Conservation (phyloP, 805 yeast species). For the Komagataella ulmi region DNA sequence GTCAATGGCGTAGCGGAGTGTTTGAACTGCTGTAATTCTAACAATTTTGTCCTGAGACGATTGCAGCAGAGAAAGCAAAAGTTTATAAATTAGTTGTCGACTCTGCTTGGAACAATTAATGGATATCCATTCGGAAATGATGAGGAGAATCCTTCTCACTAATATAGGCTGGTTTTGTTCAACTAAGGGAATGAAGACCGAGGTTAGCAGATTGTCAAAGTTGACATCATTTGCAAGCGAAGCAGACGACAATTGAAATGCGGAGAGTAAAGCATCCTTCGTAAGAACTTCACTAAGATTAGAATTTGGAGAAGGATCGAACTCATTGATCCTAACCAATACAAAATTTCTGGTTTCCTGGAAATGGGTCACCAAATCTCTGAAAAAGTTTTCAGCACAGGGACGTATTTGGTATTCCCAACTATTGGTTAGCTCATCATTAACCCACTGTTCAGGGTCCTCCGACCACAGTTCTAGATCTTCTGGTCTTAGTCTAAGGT, state of each 20-base stretch:
- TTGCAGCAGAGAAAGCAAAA: constrained; percentile 32
- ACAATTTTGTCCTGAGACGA: constrained; percentile 68
- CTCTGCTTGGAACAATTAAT: constrained; percentile 49
- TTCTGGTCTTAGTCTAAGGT: constrained; percentile 55
- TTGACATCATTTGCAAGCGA: constrained; percentile 54
- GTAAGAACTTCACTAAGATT: constrained; percentile 37
- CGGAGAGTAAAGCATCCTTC: constrained; percentile 71
- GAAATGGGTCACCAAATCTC: constrained; percentile 54
- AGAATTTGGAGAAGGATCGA: constrained; percentile 1
- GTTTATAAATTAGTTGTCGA: constrained; percentile 41
- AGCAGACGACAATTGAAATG: constrained; percentile 67
- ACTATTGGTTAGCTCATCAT: constrained; percentile 61
- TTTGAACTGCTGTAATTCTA: constrained; percentile 55
- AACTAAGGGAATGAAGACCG: constrained; percentile 52
- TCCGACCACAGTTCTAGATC: constrained; percentile 73
- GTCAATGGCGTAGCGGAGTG: constrained; percentile 56
- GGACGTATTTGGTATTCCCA: constrained; percentile 81
- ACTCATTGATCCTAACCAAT: constrained; percentile 29
- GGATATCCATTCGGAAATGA: constrained; percentile 72
- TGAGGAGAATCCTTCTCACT: constrained; percentile 62
- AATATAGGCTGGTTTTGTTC: constrained; percentile 39
- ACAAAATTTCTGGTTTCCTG: constrained; percentile 39
- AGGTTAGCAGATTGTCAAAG: constrained; percentile 48
- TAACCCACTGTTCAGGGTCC: constrained; percentile 91
- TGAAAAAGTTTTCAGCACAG: constrained; percentile 77